Evolutionary conservation across 495 filamentous ascomycete genomes (phyloP).

Genomic region (Trichoderma erinaceum): DNA sequence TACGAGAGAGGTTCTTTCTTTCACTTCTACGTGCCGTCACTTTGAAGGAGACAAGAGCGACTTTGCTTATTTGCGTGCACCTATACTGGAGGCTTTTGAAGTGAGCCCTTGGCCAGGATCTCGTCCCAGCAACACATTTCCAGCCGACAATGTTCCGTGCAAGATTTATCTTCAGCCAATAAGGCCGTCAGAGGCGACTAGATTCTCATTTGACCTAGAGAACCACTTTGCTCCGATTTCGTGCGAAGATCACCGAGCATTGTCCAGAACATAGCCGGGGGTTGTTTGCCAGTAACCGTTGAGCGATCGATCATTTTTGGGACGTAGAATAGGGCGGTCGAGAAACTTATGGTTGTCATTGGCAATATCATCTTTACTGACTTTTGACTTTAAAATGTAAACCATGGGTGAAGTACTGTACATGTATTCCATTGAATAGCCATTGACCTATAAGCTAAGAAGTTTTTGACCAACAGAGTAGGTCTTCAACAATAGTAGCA

Average conservation of each 20-base stretch:
- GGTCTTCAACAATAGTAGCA: no score
- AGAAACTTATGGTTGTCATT: no score
- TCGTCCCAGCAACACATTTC: background rate
- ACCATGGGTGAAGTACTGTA: no score
- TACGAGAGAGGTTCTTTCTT: background rate
- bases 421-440: no score
- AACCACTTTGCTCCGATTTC: constrained; percentile 2
- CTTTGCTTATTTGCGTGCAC: background rate
- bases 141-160: background rate
- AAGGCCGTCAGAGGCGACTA: background rate
- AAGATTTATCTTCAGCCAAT: background rate
- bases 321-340: no score
- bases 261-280: background rate
- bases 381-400: no score
- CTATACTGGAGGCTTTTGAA: background rate
- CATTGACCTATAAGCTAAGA: no score
- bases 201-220: background rate
- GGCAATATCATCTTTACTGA: no score
- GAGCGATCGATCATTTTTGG: no score
- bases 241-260: background rate
- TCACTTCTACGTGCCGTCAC: background rate
- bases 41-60: background rate
- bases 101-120: background rate
- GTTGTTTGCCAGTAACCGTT: background rate
- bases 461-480: no score